Conservation (phyloP, 176 grass and related monocot species). For the Metroxylon sagu region DNA sequence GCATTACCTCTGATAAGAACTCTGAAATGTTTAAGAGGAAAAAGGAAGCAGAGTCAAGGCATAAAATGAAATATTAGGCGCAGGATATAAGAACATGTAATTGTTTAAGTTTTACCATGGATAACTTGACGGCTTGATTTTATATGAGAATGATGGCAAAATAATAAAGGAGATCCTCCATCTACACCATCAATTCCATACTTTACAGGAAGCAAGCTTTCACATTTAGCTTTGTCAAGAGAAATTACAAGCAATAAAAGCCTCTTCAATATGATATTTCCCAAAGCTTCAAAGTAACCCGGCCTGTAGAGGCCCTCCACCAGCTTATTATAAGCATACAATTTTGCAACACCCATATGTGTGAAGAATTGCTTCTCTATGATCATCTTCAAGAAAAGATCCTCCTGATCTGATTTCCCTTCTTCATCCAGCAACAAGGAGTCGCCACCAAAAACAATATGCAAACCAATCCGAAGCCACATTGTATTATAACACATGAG, state of each 20-base stretch:
- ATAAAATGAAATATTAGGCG: background rate
- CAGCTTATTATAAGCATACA: slow-evolving; percentile 34
- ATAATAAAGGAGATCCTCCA: slow-evolving; percentile 50
- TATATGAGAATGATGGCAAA: slow-evolving; percentile 36
- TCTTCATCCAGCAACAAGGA: slow-evolving; percentile 25
- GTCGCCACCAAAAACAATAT: slow-evolving; percentile 58
- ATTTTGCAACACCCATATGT: slow-evolving; percentile 27
- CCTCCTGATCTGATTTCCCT: slow-evolving; percentile 29
- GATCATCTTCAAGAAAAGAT: slow-evolving; percentile 44
- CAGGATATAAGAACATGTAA: background rate
- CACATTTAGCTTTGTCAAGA: slow-evolving; percentile 51
- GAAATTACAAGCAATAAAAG: slow-evolving; percentile 44
- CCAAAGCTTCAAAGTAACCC: slow-evolving; percentile 22
- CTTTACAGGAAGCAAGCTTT: slow-evolving; percentile 37
- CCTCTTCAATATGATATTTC: slow-evolving; percentile 47
- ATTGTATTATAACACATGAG: slow-evolving; percentile 51
- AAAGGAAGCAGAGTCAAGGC: background rate
- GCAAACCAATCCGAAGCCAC: slow-evolving; percentile 58
- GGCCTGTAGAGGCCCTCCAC: slow-evolving; percentile 22
- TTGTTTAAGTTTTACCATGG: slow-evolving; percentile 29
- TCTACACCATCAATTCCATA: slow-evolving; percentile 56
- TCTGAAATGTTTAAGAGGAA: slow-evolving; percentile 29
- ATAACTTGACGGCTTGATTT: slow-evolving; percentile 55
- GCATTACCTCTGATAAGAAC: slow-evolving; percentile 49
- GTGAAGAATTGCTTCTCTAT: slow-evolving; percentile 48